phyloP scores from a whole-genome alignment of 2,329 filamentous ascomycete genomes.

The Monilinia fructigena region DNA sequence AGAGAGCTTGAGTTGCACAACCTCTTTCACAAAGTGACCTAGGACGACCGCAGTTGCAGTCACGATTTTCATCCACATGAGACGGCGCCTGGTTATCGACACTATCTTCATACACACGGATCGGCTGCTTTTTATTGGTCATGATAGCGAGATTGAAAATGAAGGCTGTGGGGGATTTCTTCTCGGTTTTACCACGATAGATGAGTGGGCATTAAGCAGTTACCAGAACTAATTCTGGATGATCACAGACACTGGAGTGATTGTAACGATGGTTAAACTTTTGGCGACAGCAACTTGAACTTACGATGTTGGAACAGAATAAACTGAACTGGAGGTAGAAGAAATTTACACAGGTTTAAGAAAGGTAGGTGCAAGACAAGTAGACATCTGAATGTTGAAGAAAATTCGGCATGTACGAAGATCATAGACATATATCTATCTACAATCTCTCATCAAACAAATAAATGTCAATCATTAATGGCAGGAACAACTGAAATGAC shows the following conservation, averaged over 20 bases:
- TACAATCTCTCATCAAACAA: background rate
- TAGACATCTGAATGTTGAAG: background rate
- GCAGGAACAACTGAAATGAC: too few relatives aligned
- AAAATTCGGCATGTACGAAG: background rate
- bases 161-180: background rate
- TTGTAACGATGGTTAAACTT: background rate
- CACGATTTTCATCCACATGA: background rate
- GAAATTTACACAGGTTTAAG: background rate
- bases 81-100: background rate
- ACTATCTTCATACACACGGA: background rate
- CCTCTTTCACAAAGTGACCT: background rate
- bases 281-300: background rate
- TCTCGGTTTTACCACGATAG: background rate
- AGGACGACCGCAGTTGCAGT: background rate
- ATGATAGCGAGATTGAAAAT: background rate
- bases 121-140: background rate
- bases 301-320: background rate
- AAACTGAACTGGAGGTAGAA: background rate
- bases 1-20: background rate
- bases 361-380: constrained; percentile 1
- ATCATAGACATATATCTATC: background rate
- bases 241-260: too few relatives aligned
- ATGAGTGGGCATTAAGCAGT: background rate
- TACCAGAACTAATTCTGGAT: background rate
- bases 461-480: background rate